phyloP scores from a whole-genome alignment of 495 filamentous ascomycete genomes.

The Xylaria flabelliformis region DNA sequence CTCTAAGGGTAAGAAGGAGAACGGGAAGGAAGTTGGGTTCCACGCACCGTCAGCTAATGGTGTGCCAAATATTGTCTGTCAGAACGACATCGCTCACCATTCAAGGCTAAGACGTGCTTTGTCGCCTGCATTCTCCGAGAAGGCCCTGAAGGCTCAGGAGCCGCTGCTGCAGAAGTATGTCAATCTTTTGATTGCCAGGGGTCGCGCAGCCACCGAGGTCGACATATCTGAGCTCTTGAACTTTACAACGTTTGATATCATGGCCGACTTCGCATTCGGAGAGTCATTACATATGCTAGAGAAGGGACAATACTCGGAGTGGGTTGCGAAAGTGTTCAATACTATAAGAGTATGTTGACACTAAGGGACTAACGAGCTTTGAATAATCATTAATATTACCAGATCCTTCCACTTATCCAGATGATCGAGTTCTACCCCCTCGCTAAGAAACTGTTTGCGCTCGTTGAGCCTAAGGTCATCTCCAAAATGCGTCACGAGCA shows the following conservation, averaged over 20 bases:
- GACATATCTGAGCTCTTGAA: constrained; percentile 44
- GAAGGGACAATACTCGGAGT: constrained; percentile 11
- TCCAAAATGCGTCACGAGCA: constrained; percentile 19
- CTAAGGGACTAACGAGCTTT: too few species aligned
- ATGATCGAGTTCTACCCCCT: constrained; percentile 23
- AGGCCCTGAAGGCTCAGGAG: constrained; percentile 53
- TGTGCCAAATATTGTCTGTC: constrained; percentile 20
- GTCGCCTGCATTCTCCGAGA: constrained; percentile 55
- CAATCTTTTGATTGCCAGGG: constrained; percentile 43
- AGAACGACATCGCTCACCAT: constrained; percentile 29
- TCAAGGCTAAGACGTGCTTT: constrained; percentile 43
- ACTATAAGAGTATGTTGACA: constrained; percentile 11
- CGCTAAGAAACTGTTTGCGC: constrained; percentile 9
- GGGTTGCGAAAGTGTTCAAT: constrained; percentile 20
- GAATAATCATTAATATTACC: neutral
- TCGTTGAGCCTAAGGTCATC: constrained; percentile 20
- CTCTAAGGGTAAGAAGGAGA: constrained; percentile 25
- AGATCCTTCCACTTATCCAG: constrained; percentile 16
- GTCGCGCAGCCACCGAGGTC: constrained; percentile 29
- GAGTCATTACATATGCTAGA: constrained; percentile 53
- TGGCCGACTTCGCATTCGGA: constrained; percentile 57
- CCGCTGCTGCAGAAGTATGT: constrained; percentile 50
- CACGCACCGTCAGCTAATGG: constrained; percentile 27
- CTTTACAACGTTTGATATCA: constrained; percentile 56
- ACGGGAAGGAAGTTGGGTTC: constrained; percentile 26